Base-by-base conservation (phyloP, 805 yeast species). In the Barnettozyma pratensis region DNA sequence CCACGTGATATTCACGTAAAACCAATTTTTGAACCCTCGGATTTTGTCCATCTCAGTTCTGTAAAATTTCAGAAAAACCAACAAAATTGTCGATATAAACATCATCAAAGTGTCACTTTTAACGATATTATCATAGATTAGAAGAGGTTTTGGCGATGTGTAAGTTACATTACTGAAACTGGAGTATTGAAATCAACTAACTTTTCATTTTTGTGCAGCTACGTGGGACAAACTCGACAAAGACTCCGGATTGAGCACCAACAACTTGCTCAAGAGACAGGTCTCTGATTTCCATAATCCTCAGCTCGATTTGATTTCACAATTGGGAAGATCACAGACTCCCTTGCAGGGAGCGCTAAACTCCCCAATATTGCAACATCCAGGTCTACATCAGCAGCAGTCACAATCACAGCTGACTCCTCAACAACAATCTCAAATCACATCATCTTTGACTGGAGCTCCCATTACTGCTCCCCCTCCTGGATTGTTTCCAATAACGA, bases 211-310 rank as follows among this genome's bases (percentile, higher is more conserved):
- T 6, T 2, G 5, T 34, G 9, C 27, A 41, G 47, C 49, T 29
- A 35, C 55, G 26, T 53, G 55, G 55, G 54, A 53, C n/a, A 51
- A 47, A 30, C 30, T 44, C 10, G 55, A 53, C 12, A 45, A 46
- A 31, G 55, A 50, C 14, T 42, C 31, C 30, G 12, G 30, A 25
- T 6, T n/a, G 5, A 26, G 31, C n/a, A 29, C 43, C 4, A 37
- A 29, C 27, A 46, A 38, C 26, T 37, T 42, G 42, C 32, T 42
- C 30, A 47, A 47, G 42, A 44, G 46, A 36, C 44, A 40, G 6
- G 46, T 42, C 6, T 47, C 49, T 7, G 49, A 42, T 25, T 47
- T 42, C 29, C 49, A 47, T 34, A 39, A 36, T 12, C 37, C 46
- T 5, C 46, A 47, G 31, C 42, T 44, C 7, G 50, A 47, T 32